Evolutionary conservation across 129 eudicot genomes (phyloP), one percentile per base, ranked within the genome.

Genomic region (Logfia minima): DNA sequence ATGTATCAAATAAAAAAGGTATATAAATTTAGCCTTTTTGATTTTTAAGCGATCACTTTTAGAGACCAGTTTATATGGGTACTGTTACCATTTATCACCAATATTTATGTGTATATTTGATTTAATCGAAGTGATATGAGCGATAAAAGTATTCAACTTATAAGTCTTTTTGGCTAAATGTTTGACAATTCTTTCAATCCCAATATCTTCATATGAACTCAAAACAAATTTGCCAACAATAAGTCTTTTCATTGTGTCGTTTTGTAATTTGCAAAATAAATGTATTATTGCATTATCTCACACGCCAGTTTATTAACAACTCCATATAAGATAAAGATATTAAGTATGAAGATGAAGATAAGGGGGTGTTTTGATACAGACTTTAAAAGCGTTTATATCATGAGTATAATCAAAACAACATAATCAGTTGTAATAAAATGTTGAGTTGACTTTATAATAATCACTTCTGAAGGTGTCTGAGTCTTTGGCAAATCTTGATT

Each of bases 1-100:
- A 31, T 22, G 69, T 43, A 18, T 56, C 3, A 86, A 59, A 26
- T 75, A 67, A 74, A 76, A 76, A 82, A 62, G 31, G 37, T 2
- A 66, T 18, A 67, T 34, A 67, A 23, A 28, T 17, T 63, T 34
- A 55, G 21, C 56, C 66, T 17, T 58, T 56, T 58, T 73, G 2
- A 73, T 13, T 11, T 73, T 39, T 56, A 73, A 21, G 3, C 31
- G 13, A 64, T 41, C 51, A n/a, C 29, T 53, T 53, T 19, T 29
- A 21, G 35, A 6, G 29, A 14, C 6, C 58, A 61, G 16, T 32
- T 53, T 56, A 58, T 13, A 73, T 39, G 18, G 23, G 22, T 58
- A 55, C 60, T 16, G 16, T 34, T 34, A 58, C 55, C 13, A 16
- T 18, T 72, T 58, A 28, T 74, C 77, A 74, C 68, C 68, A 16